phyloP scores from a whole-genome alignment of 2,329 filamentous ascomycete genomes.

The Aspergillus sp. region DNA sequence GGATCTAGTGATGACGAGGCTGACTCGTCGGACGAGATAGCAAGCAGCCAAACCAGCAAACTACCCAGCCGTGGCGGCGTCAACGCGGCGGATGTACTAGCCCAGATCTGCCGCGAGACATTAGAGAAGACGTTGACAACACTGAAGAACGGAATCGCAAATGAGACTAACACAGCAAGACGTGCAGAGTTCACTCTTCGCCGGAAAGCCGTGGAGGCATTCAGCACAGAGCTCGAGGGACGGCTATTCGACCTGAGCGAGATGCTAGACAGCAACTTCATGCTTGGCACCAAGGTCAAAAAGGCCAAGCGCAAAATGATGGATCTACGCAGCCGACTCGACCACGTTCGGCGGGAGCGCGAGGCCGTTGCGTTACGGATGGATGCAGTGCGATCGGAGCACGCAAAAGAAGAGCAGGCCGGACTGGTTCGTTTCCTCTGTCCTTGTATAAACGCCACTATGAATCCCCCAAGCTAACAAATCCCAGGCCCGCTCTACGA shows the following conservation, averaged over 20 bases:
- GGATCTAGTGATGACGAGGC: slow-evolving; percentile 29
- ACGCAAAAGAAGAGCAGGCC: slow-evolving; percentile 39
- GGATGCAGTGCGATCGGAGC: slow-evolving; percentile 48
- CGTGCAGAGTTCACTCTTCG: slow-evolving; percentile 45
- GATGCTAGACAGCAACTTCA: slow-evolving; percentile 51
- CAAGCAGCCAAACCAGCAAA: slow-evolving; percentile 34
- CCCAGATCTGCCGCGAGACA: slow-evolving; percentile 52
- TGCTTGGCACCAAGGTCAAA: slow-evolving; percentile 47
- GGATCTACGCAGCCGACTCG: slow-evolving; percentile 47
- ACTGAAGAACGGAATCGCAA: slow-evolving; percentile 42
- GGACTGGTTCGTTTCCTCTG: slow-evolving; percentile 30
- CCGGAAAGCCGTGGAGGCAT: slow-evolving; percentile 49
- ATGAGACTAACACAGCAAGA: slow-evolving; percentile 40
- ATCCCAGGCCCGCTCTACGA: slow-evolving; percentile 36
- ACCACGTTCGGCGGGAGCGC: slow-evolving; percentile 49
- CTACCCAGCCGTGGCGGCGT: slow-evolving; percentile 45
- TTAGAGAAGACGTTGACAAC: slow-evolving; percentile 47
- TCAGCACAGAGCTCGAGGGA: slow-evolving; percentile 49
- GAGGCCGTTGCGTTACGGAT: slow-evolving; percentile 51
- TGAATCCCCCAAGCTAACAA: not conserved
- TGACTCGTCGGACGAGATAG: slow-evolving; percentile 30
- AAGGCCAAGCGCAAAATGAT: slow-evolving; percentile 47
- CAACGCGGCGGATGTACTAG: slow-evolving; percentile 54
- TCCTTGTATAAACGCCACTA: not conserved
- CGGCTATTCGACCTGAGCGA: slow-evolving; percentile 54